Evolutionary conservation across 805 yeast genomes (phyloP), one percentile per base, ranked within the genome.

Genomic region (Saturnispora sanitii): DNA sequence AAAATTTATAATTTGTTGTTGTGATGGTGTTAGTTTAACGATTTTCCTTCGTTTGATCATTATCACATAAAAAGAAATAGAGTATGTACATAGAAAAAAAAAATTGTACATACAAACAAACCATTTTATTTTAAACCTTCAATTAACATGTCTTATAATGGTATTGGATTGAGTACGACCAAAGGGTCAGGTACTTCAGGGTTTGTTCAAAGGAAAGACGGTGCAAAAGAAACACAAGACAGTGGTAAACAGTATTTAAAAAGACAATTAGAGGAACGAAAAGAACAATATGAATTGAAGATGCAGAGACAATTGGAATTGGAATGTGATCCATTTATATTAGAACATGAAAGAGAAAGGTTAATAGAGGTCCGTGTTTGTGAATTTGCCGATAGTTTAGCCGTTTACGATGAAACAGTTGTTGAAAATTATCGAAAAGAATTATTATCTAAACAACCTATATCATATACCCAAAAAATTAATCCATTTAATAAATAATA

Each of bases 1-100:
- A 38, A 92, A 61, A 3, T 77, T 79, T 22, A 77, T 63, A 45
- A 78, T 77, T 58, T 88, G 96, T 45, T 70, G 72, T 49, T 87
- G 96, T 28, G 88, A 59, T 0, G 96, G 96, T 0, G 95, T 82
- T 35, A 79, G 59, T 42, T 65, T 65, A 5, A 20, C 26, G 9
- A 20, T 26, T 39, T 39, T 33, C 28, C 30, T 9, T 21, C 33
- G 27, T 26, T 39, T 15, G 17, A 17, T 28, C 39, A 28, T 17
- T n/a, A n/a, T n/a, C n/a, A n/a, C n/a, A n/a, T n/a, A n/a, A n/a
- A n/a, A n/a, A n/a, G n/a, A n/a, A n/a, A n/a, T n/a, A n/a, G n/a
- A n/a, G n/a, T n/a, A n/a, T n/a, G n/a, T n/a, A n/a, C n/a, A n/a
- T n/a, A n/a, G n/a, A 28, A 28, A 36, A 28, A 26, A 36, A 29